A percentile compares a stretch with the other conserved stretches of the same genome.
Conservation (phyloP, 2,329 filamentous ascomycete species). For the Colletotrichum horii region DNA sequence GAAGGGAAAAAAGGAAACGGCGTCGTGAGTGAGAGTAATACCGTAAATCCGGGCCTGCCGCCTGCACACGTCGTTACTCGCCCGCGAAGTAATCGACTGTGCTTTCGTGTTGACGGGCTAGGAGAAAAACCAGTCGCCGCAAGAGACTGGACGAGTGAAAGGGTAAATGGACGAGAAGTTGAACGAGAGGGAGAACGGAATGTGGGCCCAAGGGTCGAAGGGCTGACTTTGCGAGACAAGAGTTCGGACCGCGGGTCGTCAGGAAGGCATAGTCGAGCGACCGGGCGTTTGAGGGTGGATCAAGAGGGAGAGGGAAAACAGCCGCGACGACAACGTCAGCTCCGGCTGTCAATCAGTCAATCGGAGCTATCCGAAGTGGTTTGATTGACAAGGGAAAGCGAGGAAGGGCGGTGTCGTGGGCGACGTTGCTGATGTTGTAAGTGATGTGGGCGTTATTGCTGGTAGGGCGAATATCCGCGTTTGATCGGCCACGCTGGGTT, state of each 20-base stretch:
- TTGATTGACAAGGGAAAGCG: background rate
- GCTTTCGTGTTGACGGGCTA: slow-evolving; percentile 28
- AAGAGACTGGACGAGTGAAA: slow-evolving; percentile 10
- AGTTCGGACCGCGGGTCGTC: slow-evolving; percentile 13
- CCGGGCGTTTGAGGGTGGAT: slow-evolving; percentile 14
- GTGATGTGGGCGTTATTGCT: background rate
- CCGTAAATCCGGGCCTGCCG: slow-evolving; percentile 41
- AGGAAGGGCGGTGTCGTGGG: background rate
- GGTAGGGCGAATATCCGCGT: slow-evolving; percentile 16
- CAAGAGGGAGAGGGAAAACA: background rate
- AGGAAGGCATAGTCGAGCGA: slow-evolving; percentile 17
- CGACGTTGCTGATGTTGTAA: background rate
- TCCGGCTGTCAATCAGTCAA: background rate
- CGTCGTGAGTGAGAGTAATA: slow-evolving; percentile 9
- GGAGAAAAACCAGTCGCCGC: slow-evolving; percentile 15
- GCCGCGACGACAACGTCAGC: background rate
- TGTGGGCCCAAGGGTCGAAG: slow-evolving; percentile 9
- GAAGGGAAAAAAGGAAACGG: background rate
- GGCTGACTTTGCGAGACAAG: slow-evolving; percentile 2
- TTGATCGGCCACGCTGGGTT: slow-evolving; percentile 17
- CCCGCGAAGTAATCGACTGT: slow-evolving; percentile 54
- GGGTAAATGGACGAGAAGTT: background rate
- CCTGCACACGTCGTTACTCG: slow-evolving; percentile 52
- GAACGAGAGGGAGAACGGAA: slow-evolving; percentile 17
- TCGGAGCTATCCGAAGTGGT: background rate